A percentile compares a stretch with the other conserved stretches of the same genome.
phyloP scores from a whole-genome alignment of 2,329 filamentous ascomycete species.

The Alternaria dauci region DNA sequence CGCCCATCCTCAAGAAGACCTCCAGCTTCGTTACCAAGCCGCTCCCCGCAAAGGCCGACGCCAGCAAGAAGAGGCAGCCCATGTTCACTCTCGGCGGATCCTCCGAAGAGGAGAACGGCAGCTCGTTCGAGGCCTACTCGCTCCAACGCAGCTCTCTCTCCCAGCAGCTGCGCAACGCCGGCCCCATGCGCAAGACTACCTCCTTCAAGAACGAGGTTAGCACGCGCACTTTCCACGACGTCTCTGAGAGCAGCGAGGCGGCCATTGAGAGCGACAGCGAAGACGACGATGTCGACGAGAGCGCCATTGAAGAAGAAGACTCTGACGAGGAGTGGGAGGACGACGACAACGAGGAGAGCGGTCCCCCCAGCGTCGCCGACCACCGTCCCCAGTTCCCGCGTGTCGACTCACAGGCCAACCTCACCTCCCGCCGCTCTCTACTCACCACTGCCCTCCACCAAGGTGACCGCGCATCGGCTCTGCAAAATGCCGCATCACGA shows the following conservation, averaged over 20 bases:
- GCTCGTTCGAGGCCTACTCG: constrained; percentile 70
- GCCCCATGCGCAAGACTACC: constrained; percentile 73
- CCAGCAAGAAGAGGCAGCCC: constrained; percentile 70
- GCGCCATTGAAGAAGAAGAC: constrained; percentile 69
- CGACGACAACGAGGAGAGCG: constrained; percentile 77
- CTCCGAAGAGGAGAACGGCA: constrained; percentile 84
- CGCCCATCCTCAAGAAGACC: constrained; percentile 67
- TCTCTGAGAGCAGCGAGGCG: constrained; percentile 65
- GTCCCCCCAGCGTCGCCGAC: constrained; percentile 82
- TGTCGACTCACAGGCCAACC: constrained; percentile 85
- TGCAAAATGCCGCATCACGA: constrained; percentile 71
- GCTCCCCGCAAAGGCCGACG: constrained; percentile 45
- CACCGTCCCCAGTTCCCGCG: constrained; percentile 80
- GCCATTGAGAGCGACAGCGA: constrained; percentile 68
- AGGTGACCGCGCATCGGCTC: constrained; percentile 72
- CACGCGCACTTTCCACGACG: constrained; percentile 69
- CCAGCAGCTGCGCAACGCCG: constrained; percentile 59
- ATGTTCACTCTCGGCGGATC: constrained; percentile 81
- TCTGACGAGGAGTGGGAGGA: constrained; percentile 65
- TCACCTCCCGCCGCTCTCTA: constrained; percentile 85
- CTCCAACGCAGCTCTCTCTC: constrained; percentile 64
- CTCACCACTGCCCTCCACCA: constrained; percentile 90
- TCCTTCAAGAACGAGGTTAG: constrained; percentile 82
- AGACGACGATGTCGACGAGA: constrained; percentile 67
- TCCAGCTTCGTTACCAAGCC: constrained; percentile 42